These are phyloP conservation scores for Fusarium nelsonii DNA, from an alignment of 2,329 filamentous ascomycete genomes.

Conservation along the genomic window DNA sequence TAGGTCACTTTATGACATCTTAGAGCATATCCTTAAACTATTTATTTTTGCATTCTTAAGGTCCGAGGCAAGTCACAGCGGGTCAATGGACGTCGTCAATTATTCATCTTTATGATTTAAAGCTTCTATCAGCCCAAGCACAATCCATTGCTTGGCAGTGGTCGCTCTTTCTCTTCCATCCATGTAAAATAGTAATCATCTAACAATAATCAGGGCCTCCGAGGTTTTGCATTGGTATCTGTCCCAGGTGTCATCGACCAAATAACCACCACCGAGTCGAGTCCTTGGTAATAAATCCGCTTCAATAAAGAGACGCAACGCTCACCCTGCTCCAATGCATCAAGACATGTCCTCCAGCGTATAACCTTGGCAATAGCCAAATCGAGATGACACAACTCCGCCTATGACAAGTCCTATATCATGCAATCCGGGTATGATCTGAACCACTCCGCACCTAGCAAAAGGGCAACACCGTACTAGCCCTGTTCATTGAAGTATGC, in stretches of 20 bases:
- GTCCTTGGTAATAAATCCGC: slow-evolving; percentile 17
- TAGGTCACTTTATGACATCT: too few species aligned
- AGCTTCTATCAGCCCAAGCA: slow-evolving; percentile 43
- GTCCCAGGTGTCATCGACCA: slow-evolving; percentile 1
- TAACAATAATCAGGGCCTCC: slow-evolving; percentile 35
- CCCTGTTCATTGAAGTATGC: slow-evolving; percentile 37
- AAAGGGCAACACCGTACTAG: slow-evolving; percentile 42
- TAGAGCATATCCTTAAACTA: too few species aligned
- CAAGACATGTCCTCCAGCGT: slow-evolving; percentile 28
- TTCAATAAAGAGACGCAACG: slow-evolving; percentile 30
- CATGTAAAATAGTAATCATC: slow-evolving; percentile 35
- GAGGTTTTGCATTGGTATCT: slow-evolving; percentile 16
- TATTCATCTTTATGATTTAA: slow-evolving; percentile 44
- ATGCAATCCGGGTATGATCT: slow-evolving; percentile 50
- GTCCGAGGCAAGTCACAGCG: not conserved
- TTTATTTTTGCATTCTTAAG: too few species aligned
- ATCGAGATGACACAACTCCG: slow-evolving; percentile 40
- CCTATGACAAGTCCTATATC: slow-evolving; percentile 45
- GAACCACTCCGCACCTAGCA: slow-evolving; percentile 38
- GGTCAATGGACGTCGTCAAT: not conserved
- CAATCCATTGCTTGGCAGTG: slow-evolving; percentile 29
- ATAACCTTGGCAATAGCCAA: slow-evolving; percentile 33
- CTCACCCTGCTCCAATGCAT: slow-evolving; percentile 33
- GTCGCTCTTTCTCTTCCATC: slow-evolving; percentile 33
- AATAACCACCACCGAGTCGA: slow-evolving; percentile 12